A percentile compares a stretch with the other conserved stretches of the same genome.
These are phyloP conservation scores for Pichia manshurica DNA, from an alignment of 805 yeast genomes.

Conservation along the genomic window DNA sequence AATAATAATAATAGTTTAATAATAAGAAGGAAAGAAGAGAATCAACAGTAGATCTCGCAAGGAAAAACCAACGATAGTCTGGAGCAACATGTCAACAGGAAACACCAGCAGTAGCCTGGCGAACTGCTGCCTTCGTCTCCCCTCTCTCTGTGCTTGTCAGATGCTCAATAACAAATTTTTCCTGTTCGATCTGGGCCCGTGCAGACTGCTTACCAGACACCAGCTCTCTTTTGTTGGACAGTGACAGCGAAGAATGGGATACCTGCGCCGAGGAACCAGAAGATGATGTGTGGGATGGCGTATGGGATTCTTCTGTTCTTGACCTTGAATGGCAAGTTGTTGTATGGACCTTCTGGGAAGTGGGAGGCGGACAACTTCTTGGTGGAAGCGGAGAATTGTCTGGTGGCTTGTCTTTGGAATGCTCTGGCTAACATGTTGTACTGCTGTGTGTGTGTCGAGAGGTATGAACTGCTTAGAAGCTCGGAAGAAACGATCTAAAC, in stretches of 20 bases:
- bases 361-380: conserved; percentile 33
- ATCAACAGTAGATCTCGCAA: too few relatives aligned
- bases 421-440: conserved; percentile 28
- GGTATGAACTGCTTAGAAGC: neutral
- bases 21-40: neutral
- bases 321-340: conserved; percentile 91
- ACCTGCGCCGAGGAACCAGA: conserved; percentile 62
- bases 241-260: conserved; percentile 74
- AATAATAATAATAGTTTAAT: neutral
- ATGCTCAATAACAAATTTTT: too few relatives aligned
- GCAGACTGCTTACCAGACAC: conserved; percentile 27
- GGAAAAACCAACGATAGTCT: too few relatives aligned
- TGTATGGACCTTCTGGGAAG: conserved; percentile 78
- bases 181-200: too few relatives aligned
- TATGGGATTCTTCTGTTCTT: conserved; percentile 90
- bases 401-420: conserved; percentile 26
- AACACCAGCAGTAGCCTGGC: too few relatives aligned
- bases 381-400: conserved; percentile 51
- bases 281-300: conserved; percentile 75
- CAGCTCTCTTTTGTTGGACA: conserved; percentile 86
- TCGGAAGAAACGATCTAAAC: too few relatives aligned
- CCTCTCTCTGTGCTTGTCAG: too few relatives aligned
- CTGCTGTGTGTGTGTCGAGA: conserved; percentile 2
- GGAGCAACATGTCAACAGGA: too few relatives aligned
- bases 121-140: too few relatives aligned